Conservation (phyloP, 768 basidiomycete species). For the Hypholoma fasciculare region DNA sequence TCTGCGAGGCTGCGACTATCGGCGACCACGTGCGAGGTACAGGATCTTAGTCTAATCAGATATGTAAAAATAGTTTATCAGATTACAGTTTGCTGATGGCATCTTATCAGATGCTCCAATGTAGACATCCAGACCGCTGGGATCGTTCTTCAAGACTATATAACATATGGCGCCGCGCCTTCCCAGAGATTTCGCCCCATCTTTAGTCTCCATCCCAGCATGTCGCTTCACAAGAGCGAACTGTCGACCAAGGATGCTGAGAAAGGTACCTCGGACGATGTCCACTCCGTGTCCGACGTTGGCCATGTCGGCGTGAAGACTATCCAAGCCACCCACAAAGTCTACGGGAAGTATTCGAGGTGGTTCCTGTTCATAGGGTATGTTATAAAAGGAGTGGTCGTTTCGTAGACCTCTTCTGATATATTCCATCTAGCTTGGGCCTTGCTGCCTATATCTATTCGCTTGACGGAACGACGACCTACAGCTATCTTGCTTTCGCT, state of each 20-base stretch:
- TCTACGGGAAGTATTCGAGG: slow-evolving; percentile 53
- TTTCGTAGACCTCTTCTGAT: too few species aligned
- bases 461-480: slow-evolving; percentile 70
- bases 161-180: slow-evolving; percentile 1
- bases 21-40: too few species aligned
- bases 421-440: too few species aligned
- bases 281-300: slow-evolving; percentile 11
- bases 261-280: slow-evolving; percentile 1
- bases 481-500: slow-evolving; percentile 60
- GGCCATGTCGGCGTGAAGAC: slow-evolving; percentile 42
- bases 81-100: slow-evolving; percentile 9
- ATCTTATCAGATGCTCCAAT: slow-evolving; percentile 22
- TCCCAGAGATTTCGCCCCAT: neutral
- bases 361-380: slow-evolving; percentile 66
- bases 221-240: slow-evolving; percentile 20
- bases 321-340: slow-evolving; percentile 52
- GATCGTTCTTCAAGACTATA: slow-evolving; percentile 1
- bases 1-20: too few species aligned
- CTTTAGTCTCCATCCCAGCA: slow-evolving; percentile 1
- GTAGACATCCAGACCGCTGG: neutral
- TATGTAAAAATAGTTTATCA: slow-evolving; percentile 4
- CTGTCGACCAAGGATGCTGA: slow-evolving; percentile 13
- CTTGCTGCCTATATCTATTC: slow-evolving; percentile 68
- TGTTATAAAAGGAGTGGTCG: slow-evolving; percentile 3
- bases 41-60: slow-evolving; percentile 8